Evolutionary conservation across 2,329 filamentous ascomycete species (phyloP), one percentile per base, ranked within the genome.

Genomic region (Clonostachys solani): DNA sequence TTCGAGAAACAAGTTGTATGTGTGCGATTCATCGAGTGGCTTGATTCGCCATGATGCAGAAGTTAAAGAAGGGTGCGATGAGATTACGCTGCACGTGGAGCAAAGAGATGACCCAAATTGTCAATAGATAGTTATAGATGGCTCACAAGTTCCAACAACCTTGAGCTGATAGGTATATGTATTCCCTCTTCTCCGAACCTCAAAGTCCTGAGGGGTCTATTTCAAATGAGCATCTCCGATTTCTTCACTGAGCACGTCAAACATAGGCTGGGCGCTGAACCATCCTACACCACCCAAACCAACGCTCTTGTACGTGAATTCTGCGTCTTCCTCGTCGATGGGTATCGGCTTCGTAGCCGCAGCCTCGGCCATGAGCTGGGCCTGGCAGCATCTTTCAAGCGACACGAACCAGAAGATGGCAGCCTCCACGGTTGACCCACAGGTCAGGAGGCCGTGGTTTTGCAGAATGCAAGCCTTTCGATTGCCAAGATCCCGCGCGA

Each of bases 381-480:
- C 56, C 46, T 65, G 58, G 40, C 64, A 66, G 2, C 55, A 57
- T 47, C 59, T 52, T 40, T 67, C 63, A 52, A 66, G 40, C n/a
- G 47, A 40, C 1, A 75, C 78, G 57, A 84, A 86, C n/a, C 86
- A 59, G 55, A 80, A 86, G 0, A 80, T 80, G 0, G 83, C 83
- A 60, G 86, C 83, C 49, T 87, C 84, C 1, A 87, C 82, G 0
- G 83, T 87, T 1, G 60, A 60, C 1, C 84, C 83, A 0, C 81
- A 80, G 0, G 81, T 86, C 42, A 87, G 58, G 12, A 87, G 59
- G 0, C 84, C 84, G 56, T 87, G 83, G 52, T 87, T 87, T 44
- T 79, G 66, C 23, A 87, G 62, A 29, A 87, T 79, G 48, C 80
- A 67, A 0, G 71, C 77, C 54, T 66, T 79, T 42, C 73, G 74